Evolutionary conservation across 177 flowering plant genomes (phyloP).

Genomic region (Vitis hybrid): DNA sequence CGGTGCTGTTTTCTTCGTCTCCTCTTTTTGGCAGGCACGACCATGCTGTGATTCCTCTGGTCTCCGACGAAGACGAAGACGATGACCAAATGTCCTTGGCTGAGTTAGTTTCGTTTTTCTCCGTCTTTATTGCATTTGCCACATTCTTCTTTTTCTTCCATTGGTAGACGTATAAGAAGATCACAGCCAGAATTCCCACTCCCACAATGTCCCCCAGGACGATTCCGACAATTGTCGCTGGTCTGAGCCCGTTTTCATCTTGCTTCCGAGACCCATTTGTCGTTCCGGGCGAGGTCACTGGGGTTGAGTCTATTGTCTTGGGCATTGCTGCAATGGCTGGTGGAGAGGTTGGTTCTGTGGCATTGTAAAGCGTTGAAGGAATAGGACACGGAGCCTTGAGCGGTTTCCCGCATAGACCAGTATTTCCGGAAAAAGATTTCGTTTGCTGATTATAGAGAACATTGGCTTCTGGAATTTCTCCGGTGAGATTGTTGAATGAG

Average conservation of each 20-base stretch:
- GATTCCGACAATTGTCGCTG: slow-evolving; percentile 30
- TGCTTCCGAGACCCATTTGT: background rate
- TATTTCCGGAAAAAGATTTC: slow-evolving; percentile 35
- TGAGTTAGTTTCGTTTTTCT: slow-evolving; percentile 13
- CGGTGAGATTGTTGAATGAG: slow-evolving; percentile 50
- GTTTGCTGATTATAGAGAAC: slow-evolving; percentile 29
- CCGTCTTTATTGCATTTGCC: background rate
- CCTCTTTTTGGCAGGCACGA: slow-evolving; percentile 48
- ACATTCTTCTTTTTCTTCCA: slow-evolving; percentile 33
- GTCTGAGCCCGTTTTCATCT: slow-evolving; percentile 19
- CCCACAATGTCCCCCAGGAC: slow-evolving; percentile 60
- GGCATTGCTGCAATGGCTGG: slow-evolving; percentile 55
- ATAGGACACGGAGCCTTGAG: slow-evolving; percentile 32
- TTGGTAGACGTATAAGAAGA: slow-evolving; percentile 51
- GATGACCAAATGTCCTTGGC: slow-evolving; percentile 24
- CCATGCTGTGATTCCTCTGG: slow-evolving; percentile 41
- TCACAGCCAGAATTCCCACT: slow-evolving; percentile 38
- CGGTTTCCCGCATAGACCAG: slow-evolving; percentile 40
- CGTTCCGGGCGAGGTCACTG: background rate
- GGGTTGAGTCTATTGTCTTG: slow-evolving; percentile 21
- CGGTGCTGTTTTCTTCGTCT: slow-evolving; percentile 36
- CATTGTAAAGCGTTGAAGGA: slow-evolving; percentile 28
- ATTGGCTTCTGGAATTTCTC: slow-evolving; percentile 30
- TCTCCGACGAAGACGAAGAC: slow-evolving; percentile 27
- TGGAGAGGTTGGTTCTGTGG: slow-evolving; percentile 29